Evolutionary conservation across 2,329 filamentous ascomycete species (phyloP).

Genomic region (Myriosclerotinia scirpicola): DNA sequence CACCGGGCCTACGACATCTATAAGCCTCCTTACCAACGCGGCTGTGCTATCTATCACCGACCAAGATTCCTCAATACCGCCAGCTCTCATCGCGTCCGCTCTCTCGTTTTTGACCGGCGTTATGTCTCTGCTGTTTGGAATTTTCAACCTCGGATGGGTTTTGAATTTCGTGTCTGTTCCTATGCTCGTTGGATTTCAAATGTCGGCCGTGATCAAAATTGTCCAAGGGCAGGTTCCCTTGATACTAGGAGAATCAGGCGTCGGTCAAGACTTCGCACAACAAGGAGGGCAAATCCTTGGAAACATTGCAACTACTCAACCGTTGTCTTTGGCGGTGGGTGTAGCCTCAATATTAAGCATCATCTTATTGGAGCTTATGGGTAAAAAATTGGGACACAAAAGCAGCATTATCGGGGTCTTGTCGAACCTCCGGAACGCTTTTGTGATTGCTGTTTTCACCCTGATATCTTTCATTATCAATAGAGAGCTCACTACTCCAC

Average conservation of each 20-base stretch:
- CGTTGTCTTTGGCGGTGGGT: conserved; percentile 18
- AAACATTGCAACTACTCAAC: conserved; percentile 9
- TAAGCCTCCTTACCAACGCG: conserved; percentile 62
- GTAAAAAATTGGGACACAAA: conserved; percentile 4
- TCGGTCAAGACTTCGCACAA: conserved; percentile 30
- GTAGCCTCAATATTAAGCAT: neutral
- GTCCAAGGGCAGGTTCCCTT: conserved; percentile 62
- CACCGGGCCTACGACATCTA: conserved; percentile 62
- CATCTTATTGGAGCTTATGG: conserved; percentile 4
- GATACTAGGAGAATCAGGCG: conserved; percentile 46
- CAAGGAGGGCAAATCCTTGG: neutral
- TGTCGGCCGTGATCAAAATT: conserved; percentile 62
- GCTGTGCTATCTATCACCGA: conserved; percentile 53
- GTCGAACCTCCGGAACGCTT: conserved; percentile 4
- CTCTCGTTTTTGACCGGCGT: conserved; percentile 64
- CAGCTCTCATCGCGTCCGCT: conserved; percentile 54
- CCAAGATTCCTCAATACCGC: conserved; percentile 45
- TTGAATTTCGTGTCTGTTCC: conserved; percentile 66
- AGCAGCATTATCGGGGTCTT: conserved; percentile 7
- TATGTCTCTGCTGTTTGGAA: conserved; percentile 57
- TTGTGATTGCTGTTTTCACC: conserved; percentile 13
- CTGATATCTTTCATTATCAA: conserved; percentile 8
- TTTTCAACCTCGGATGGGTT: conserved; percentile 63
- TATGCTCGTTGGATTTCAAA: conserved; percentile 65
- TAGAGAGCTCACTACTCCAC: neutral